phyloP scores from a whole-genome alignment of 306 rosid species.

The Urtica urens region DNA sequence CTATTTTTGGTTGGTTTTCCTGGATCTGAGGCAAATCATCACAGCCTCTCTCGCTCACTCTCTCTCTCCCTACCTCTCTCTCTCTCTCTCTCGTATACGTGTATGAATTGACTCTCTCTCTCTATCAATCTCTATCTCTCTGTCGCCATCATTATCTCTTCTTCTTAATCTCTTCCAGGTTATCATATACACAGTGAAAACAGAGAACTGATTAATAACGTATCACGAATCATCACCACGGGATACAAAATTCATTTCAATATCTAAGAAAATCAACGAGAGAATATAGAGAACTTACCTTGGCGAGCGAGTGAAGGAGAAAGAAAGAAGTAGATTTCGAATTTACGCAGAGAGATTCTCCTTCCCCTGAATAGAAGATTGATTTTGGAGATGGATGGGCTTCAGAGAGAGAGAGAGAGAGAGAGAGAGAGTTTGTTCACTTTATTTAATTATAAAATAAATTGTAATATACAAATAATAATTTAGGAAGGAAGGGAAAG shows the following conservation, averaged over 20 bases:
- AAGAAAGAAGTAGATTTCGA: background rate
- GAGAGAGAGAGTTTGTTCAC: conserved; percentile 2
- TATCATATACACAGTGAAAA: background rate
- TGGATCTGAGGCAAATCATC: conserved; percentile 38
- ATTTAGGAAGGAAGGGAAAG: background rate
- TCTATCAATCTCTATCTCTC: too few species aligned
- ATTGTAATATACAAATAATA: background rate
- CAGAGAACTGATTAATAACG: background rate
- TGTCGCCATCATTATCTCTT: too few species aligned
- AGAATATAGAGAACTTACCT: background rate
- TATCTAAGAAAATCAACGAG: background rate
- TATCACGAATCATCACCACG: conserved; percentile 2
- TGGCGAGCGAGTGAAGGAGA: background rate
- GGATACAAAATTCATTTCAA: background rate
- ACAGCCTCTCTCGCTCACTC: conserved; percentile 9
- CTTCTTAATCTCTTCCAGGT: too few species aligned
- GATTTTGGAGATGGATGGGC: background rate
- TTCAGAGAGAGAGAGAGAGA: conserved; percentile 12
- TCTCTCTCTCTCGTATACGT: conserved; percentile 11
- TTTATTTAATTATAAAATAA: background rate
- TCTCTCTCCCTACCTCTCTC: conserved; percentile 8
- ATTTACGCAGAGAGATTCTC: conserved; percentile 1
- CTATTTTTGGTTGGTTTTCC: conserved; percentile 19
- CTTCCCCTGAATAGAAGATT: too few species aligned
- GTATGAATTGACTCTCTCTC: too few species aligned